Evolutionary conservation across 1,284 basidiomycete species (phyloP), one percentile per base, ranked within the genome.

Genomic region (Apiotrichum sp.): DNA sequence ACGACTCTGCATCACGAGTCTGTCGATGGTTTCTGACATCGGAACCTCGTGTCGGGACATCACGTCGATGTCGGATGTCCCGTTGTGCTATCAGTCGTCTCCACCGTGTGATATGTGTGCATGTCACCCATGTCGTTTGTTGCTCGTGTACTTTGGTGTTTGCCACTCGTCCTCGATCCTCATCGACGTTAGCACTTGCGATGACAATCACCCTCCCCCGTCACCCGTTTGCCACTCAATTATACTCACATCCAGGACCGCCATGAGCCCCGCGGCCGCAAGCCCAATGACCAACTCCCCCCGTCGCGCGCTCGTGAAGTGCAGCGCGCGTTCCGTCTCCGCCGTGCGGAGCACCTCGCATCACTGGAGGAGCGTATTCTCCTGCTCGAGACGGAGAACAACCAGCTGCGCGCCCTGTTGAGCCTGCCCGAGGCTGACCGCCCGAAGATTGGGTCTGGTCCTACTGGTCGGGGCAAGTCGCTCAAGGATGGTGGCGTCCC

Each of bases 231-330:
- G n/a, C n/a, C 36, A 40, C 42, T n/a, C 22, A 1, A 31, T 33
- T n/a, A n/a, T 22, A 31, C 36, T 34, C 13, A 13, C 33, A n/a
- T 16, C 2, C 10, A 74, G 72, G 70, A 74, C 51, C 66, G 72
- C 34, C 72, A 72, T 52, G 74, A 76, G 55, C 73, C 72, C 13
- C 85, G 90, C 66, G 90, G 90, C 60, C 84, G 90, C 69, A 93
- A 93, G 74, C 83, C 89, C 73, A 93, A 93, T 78, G 88, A 93
- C 77, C 88, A 87, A 69, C 83, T 93, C 41, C 90, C 90, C 62
- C 90, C 90, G 38, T 93, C 93, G 69, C 85, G 91, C 60, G 91
- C 92, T 34, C 80, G 91, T 55, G 91, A 95, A 71, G 90, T 95
- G 35, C 91, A 96, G 75, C 80, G 91, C 63, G 91, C 91, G 3